Base-by-base conservation (phyloP, 2,329 filamentous ascomycete species). In the Aureobasidium sp. region DNA sequence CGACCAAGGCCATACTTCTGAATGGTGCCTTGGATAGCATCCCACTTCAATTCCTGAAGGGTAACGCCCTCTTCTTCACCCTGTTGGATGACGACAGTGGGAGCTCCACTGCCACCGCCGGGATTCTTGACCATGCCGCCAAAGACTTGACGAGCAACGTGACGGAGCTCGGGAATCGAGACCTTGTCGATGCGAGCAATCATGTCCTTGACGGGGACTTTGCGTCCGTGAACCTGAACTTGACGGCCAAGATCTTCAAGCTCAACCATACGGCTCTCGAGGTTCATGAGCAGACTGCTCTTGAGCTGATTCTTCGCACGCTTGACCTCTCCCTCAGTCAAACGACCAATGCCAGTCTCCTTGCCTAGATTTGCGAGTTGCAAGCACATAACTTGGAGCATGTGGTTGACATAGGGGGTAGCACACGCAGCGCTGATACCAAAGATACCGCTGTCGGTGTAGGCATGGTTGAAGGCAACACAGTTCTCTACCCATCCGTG, bases 401-500 rank as follows among this genome's bases (percentile, higher is more conserved):
- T 97, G 67, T 87, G 80, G 3, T 84, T 82, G 0, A 92, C 90
- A 65, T 88, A 85, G 39, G 84, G 84, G 0, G 94, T 93, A 37
- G 87, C 83, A 76, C 94, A 99, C 32, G 88, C 88, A 0, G 91
- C 89, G 0, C 89, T 88, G 72, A 99, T 97, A 67, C 94, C 94
- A 71, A 99, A 99, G 46, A 99, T 84, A 4, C 94, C 94, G 7
- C 88, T 92, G 75, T 99, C 94, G 0, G 90, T 94, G 82, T 99
- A 99, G 51, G 89, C 90, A 80, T 97, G 92, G 81, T 97, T 97
- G 80, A 97, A 97, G 34, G 93, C 89, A 57, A 96, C 83, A 77
- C 94, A 97, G 64, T 87, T 92, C 78, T 99, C 94, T 29, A 99
- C 91, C 93, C 93, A 99, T 68, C 89, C 91, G 77, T 96, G 87